Conservation (phyloP, 164 flowering plant species). For the Vitis vinifera region DNA sequence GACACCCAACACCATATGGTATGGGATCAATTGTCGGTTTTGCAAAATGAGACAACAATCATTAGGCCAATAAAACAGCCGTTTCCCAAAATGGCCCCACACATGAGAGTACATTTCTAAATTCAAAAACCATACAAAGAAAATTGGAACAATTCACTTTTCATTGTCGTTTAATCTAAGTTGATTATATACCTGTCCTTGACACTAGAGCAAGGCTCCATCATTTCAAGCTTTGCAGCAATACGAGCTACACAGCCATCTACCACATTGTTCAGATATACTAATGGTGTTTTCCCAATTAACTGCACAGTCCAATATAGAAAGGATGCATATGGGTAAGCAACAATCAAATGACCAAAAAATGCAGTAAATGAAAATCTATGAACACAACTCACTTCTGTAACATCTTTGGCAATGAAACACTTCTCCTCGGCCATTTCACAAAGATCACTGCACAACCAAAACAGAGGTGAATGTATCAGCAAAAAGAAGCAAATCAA, state of each 20-base stretch:
- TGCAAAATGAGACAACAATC: too few relatives aligned
- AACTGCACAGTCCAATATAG: slow-evolving; percentile 32
- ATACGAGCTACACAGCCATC: slow-evolving; percentile 79
- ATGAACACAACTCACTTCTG: slow-evolving; percentile 44
- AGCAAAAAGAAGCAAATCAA: not conserved
- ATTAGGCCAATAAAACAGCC: too few relatives aligned
- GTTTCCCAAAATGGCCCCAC: too few relatives aligned
- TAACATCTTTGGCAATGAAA: slow-evolving; percentile 65
- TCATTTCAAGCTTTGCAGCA: slow-evolving; percentile 84
- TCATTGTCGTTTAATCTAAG: too few relatives aligned
- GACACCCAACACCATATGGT: too few relatives aligned
- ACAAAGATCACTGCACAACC: not conserved
- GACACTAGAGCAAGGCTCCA: slow-evolving; percentile 92
- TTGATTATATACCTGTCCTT: slow-evolving; percentile 64
- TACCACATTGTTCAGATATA: slow-evolving; percentile 71
- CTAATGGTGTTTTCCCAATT: slow-evolving; percentile 84
- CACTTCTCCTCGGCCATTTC: slow-evolving; percentile 47
- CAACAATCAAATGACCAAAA: not conserved
- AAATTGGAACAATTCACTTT: too few relatives aligned
- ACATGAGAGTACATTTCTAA: too few relatives aligned
- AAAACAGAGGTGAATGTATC: not conserved
- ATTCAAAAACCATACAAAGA: too few relatives aligned
- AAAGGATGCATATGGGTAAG: not conserved
- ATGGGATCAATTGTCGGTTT: too few relatives aligned
- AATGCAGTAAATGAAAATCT: not conserved